phyloP scores from a whole-genome alignment of 1,139 yeast species.

The Kodamaea sp. region DNA sequence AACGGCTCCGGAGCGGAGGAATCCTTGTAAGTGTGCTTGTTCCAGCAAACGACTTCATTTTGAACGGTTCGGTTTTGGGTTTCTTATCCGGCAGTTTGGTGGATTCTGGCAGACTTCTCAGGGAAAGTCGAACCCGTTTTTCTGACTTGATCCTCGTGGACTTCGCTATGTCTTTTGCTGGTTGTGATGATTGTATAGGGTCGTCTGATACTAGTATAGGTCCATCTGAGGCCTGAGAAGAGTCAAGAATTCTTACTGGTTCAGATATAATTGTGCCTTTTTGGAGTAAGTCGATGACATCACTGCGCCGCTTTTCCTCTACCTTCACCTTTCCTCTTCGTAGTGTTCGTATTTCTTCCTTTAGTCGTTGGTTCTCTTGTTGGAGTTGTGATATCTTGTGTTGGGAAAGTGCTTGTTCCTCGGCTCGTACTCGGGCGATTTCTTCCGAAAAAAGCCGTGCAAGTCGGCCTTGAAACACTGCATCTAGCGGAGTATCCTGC shows the following conservation, averaged over 20 bases:
- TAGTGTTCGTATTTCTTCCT: neutral
- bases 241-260: neutral
- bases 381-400: neutral
- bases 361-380: conserved; percentile 2
- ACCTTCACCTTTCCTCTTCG: neutral
- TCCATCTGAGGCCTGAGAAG: neutral
- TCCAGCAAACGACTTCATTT: conserved; percentile 14
- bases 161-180: too few relatives aligned
- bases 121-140: neutral
- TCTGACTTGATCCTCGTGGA: neutral
- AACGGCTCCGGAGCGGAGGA: conserved; percentile 16
- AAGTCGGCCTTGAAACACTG: conserved; percentile 1
- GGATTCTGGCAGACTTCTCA: neutral
- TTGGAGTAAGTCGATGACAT: neutral
- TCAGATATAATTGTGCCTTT: too few relatives aligned
- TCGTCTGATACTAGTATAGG: neutral
- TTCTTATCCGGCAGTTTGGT: neutral
- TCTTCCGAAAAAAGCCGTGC: conserved; percentile 2
- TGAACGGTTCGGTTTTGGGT: too few relatives aligned
- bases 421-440: conserved; percentile 1
- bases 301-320: neutral
- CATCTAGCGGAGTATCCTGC: too few relatives aligned
- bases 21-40: conserved; percentile 10
- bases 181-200: too few relatives aligned
- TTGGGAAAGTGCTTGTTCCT: neutral